phyloP scores from a whole-genome alignment of 2,329 filamentous ascomycete genomes.

The Spiromastix sp. region DNA sequence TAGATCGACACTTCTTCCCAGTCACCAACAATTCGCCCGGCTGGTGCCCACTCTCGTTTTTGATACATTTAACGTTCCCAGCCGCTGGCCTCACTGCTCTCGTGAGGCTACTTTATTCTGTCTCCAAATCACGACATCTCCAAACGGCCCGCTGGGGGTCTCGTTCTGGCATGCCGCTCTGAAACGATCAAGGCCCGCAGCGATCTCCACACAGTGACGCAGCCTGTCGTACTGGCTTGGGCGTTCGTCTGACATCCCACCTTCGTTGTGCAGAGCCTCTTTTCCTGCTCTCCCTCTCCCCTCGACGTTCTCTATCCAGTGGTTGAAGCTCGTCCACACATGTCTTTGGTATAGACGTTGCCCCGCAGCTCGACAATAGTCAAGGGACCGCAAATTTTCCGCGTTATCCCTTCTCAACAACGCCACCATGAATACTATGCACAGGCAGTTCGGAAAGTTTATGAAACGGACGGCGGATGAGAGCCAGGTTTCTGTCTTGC shows the following conservation, averaged over 20 bases:
- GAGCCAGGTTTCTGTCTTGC: constrained; percentile 60
- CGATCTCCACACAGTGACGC: constrained; percentile 7
- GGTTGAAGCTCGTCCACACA: no score
- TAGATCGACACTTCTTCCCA: no score
- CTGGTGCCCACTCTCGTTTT: no score
- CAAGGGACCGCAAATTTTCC: not conserved
- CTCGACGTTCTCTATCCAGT: no score
- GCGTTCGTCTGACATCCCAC: not conserved
- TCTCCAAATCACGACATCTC: no score
- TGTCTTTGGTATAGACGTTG: not conserved
- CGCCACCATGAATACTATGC: constrained; percentile 41
- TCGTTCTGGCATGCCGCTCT: not conserved
- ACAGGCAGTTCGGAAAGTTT: constrained; percentile 64
- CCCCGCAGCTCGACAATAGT: not conserved
- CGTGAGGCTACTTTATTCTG: no score
- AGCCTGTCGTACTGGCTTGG: constrained; percentile 7
- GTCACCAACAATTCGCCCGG: no score
- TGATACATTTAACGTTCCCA: no score
- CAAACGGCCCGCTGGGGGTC: no score
- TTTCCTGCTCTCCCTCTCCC: not conserved
- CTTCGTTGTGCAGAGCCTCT: not conserved
- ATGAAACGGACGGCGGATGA: constrained; percentile 63
- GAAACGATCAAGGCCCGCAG: constrained; percentile 2
- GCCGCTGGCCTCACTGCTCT: no score
- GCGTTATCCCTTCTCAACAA: no score